Evolutionary conservation across 352 stramenopile genomes (phyloP).

Genomic region (Phytophthora rubi): DNA sequence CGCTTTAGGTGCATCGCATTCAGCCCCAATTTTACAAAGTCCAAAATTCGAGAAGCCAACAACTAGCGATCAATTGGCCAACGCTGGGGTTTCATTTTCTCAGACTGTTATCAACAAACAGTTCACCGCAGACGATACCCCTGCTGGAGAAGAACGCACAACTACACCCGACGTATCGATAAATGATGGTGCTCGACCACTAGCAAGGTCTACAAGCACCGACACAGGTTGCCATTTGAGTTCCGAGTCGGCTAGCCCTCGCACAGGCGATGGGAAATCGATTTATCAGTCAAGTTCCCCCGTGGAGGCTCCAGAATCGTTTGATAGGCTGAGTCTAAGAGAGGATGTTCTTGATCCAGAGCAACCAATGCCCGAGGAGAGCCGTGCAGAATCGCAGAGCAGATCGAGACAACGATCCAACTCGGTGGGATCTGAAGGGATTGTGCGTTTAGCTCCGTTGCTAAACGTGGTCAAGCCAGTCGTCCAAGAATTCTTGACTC

Average conservation of each 20-base stretch:
- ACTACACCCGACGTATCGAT: not conserved
- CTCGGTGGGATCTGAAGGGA: conserved; percentile 13
- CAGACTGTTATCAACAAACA: not conserved
- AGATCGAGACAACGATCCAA: conserved; percentile 16
- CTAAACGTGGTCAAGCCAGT: conserved; percentile 7
- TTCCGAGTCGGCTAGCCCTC: not conserved
- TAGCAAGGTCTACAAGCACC: conserved; percentile 3
- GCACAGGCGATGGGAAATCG: not conserved
- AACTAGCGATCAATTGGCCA: not conserved
- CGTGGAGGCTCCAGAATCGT: not conserved
- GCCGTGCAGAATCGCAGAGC: not conserved
- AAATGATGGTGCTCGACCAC: not conserved
- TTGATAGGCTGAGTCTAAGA: not conserved
- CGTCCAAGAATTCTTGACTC: conserved; percentile 23
- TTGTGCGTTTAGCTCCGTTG: conserved; percentile 12
- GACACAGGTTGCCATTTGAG: not conserved
- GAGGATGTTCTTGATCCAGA: not conserved
- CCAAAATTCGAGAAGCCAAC: conserved; percentile 3
- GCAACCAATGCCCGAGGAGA: not conserved
- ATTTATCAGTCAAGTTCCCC: not conserved
- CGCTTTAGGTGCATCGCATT: conserved; percentile 21
- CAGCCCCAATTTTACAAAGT: conserved; percentile 22
- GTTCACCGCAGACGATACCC: not conserved
- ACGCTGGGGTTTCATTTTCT: not conserved
- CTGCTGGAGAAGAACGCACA: not conserved